phyloP scores from a whole-genome alignment of 129 eudicot genomes.

The Flaveria bidentis region DNA sequence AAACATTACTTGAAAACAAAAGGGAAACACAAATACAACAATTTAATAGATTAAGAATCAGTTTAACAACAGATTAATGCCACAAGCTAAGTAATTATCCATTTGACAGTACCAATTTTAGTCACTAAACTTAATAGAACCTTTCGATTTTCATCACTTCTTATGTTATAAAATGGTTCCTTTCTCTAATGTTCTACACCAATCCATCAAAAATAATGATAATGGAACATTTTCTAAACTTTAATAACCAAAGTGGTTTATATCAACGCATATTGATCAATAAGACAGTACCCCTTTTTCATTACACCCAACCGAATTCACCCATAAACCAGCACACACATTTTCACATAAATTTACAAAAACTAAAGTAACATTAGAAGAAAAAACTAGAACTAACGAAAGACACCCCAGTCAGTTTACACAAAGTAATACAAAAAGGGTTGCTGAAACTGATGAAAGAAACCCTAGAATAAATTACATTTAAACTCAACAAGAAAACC shows the following conservation, averaged over 20 bases:
- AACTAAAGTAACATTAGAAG: background rate
- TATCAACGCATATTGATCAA: background rate
- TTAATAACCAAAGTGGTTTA: background rate
- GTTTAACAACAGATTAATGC: background rate
- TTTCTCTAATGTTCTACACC: background rate
- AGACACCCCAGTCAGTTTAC: background rate
- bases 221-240: background rate
- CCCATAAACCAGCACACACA: background rate
- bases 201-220: background rate
- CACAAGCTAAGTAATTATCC: background rate
- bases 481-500: background rate
- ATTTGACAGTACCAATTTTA: background rate
- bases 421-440: background rate
- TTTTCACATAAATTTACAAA: background rate
- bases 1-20: background rate
- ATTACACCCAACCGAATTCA: background rate
- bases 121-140: background rate
- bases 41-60: background rate
- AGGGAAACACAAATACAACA: background rate
- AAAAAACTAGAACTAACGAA: conserved; percentile 1
- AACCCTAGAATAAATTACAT: background rate
- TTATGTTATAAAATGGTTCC: background rate
- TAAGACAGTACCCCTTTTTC: background rate
- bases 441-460: background rate
- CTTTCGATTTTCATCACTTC: background rate